Base-by-base conservation (phyloP, 441 rosid genomes). In the Capsella rubella region DNA sequence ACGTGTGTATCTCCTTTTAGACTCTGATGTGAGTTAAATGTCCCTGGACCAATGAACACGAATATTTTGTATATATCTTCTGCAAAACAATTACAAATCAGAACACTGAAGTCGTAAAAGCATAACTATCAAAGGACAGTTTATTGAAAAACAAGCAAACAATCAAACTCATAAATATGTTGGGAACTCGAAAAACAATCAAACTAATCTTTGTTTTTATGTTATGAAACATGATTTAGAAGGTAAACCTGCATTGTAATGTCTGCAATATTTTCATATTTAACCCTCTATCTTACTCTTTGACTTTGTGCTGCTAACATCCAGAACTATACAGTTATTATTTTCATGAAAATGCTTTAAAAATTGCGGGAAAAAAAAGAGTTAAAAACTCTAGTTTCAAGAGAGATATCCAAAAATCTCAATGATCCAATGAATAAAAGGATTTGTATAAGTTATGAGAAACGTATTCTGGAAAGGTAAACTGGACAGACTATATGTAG, bases 351-450 rank as follows among this genome's bases (percentile, higher is more conserved):
- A 32, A 40, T 28, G 52, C 40, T 46, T 29, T 34, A 7, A 12
- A 42, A 42, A 29, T 13, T 35, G 34, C n/a, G 3, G 47, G 14
- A 3, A 5, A 37, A 5, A 5, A 37, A 37, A 11, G n/a, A 35
- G 35, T 25, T 5, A 25, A 25, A 21, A 11, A 49, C 59, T 6
- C 37, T 46, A 34, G n/a, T 51, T 35, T 61, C 52, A 8, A 16
- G 3, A 51, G 42, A 71, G 50, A 51, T 51, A 7, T 51, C 69
- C 34, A 13, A 52, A 8, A 8, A 72, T 52, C 69, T 29, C 21
- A 51, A 61, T 39, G 29, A 13, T 16, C 52, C 67, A 60, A 27
- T 15, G 8, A 4, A 34, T 0, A n/a, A 47, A 2, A 18, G 6
- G 25, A 18, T 3, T 8, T 18, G 28, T 7, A 3, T 9, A 8